Base-by-base conservation (phyloP, 208 protist species). In the Leishmania aethiopica region DNA sequence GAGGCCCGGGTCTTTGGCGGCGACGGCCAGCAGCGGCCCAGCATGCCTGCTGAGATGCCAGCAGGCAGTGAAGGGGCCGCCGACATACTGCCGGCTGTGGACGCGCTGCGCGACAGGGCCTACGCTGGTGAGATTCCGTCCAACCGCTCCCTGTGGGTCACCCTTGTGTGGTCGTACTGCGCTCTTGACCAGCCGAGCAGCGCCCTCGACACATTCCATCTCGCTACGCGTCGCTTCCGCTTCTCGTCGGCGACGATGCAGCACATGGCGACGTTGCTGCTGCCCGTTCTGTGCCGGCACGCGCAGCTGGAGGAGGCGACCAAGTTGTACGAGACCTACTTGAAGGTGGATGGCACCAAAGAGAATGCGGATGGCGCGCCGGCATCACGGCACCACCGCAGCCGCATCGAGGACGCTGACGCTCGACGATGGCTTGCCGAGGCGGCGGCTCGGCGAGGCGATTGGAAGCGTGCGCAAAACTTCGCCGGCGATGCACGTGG, bases 151-250 rank as follows among this genome's bases (percentile, higher is more conserved):
- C 84, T 98, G 19, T 98, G 91, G 91, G 85, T 90, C 19, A 93
- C 95, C 5, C 82, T 98, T 7, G 79, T 96, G 73, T 96, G 93
- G 92, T 86, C 93, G 3, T 96, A 97, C 79, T 89, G 84, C 37
- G 78, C 75, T 4, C 81, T 96, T 59, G 82, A 89, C 11, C 53
- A 67, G 11, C 87, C 93, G 10, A 79, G 79, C n/a, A 78, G 87
- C 42, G 93, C 87, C 1, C 83, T 94, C 47, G 91, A 97, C 75
- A 83, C 87, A 59, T 86, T 94, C 3, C 64, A 86, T 17, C 89
- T 93, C 69, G 92, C 89, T 8, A 78, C 86, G 42, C 86, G 88
- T 0, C 93, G 92, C 64, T 84, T 82, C 40, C 37, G 55, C 37
- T 83, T 94, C 35, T 95, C 95, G 2, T 2, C 78, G 4, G 79